Evolutionary conservation across 2,329 filamentous ascomycete genomes (phyloP).

Genomic region (Cercospora sp.): DNA sequence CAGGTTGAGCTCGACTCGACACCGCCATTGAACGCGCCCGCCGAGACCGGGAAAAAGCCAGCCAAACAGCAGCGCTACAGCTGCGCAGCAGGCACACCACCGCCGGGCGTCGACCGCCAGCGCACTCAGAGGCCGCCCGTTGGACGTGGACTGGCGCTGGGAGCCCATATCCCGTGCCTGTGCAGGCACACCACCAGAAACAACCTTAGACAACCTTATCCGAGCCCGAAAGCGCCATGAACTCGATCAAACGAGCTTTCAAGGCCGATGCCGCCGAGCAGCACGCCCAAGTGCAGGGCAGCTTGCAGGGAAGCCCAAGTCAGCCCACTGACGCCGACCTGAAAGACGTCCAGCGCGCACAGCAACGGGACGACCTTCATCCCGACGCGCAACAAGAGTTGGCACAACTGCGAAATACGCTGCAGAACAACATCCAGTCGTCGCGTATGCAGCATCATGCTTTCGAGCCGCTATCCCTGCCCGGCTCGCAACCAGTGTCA

Average conservation of each 20-base stretch:
- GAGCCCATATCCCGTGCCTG: not conserved
- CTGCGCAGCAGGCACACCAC: not conserved
- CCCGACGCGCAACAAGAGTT: conserved; percentile 54
- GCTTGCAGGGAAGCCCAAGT: conserved; percentile 15
- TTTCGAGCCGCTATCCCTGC: conserved; percentile 88
- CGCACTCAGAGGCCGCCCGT: not conserved
- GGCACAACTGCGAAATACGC: conserved; percentile 67
- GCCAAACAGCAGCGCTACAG: not conserved
- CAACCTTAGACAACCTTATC: conserved; percentile 13
- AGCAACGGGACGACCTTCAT: conserved; percentile 33
- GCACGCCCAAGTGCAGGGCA: conserved; percentile 14
- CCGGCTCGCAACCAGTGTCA: conserved; percentile 79
- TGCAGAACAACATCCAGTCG: conserved; percentile 78
- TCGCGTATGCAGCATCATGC: conserved; percentile 81
- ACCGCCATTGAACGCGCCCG: not conserved
- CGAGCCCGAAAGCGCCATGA: conserved; percentile 14
- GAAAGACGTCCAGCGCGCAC: conserved; percentile 18
- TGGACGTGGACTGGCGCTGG: not conserved
- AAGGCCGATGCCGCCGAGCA: conserved; percentile 18
- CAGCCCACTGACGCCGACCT: conserved; percentile 7
- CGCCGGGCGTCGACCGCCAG: not conserved
- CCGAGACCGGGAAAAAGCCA: conserved; percentile 10
- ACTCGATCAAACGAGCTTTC: conserved; percentile 25
- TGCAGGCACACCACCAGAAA: not conserved
- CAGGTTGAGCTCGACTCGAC: not conserved